These are phyloP conservation scores for Rhodotorula sp. DNA, from an alignment of 1,284 basidiomycete species.

Conservation along the genomic window DNA sequence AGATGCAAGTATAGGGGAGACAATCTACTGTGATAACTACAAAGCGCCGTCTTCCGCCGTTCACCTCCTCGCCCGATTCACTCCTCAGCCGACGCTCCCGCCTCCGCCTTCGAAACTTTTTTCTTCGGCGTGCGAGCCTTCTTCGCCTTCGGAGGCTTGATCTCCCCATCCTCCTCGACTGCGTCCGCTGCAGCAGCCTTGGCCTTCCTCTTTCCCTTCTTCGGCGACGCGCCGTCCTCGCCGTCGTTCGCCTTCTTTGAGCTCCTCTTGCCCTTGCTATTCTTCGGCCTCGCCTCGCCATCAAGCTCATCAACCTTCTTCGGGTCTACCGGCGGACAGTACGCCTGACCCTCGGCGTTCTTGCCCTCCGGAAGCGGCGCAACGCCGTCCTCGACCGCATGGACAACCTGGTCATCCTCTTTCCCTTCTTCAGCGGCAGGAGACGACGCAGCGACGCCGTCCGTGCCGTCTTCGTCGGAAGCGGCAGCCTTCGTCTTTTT, in stretches of 20 bases:
- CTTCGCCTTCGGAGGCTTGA: neutral
- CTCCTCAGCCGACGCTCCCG: no score
- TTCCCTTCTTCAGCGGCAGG: neutral
- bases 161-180: neutral
- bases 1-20: no score
- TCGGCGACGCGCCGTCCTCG: neutral
- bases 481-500: slow-evolving; percentile 36
- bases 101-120: neutral
- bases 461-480: slow-evolving; percentile 6
- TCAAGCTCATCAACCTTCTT: slow-evolving; percentile 24
- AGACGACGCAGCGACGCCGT: slow-evolving; percentile 6
- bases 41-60: no score
- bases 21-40: no score
- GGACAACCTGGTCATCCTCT: slow-evolving; percentile 41
- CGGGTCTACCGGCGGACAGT: slow-evolving; percentile 24
- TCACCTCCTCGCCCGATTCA: no score
- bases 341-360: slow-evolving; percentile 42
- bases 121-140: slow-evolving; percentile 4
- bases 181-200: neutral
- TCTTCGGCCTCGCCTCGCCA: slow-evolving; percentile 7
- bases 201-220: neutral
- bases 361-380: slow-evolving; percentile 44
- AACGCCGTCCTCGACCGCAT: slow-evolving; percentile 46
- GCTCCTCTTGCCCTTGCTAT: neutral
- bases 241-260: neutral